These are phyloP conservation scores for Peronospora destructor DNA, from an alignment of 352 stramenopile species.

Conservation along the genomic window DNA sequence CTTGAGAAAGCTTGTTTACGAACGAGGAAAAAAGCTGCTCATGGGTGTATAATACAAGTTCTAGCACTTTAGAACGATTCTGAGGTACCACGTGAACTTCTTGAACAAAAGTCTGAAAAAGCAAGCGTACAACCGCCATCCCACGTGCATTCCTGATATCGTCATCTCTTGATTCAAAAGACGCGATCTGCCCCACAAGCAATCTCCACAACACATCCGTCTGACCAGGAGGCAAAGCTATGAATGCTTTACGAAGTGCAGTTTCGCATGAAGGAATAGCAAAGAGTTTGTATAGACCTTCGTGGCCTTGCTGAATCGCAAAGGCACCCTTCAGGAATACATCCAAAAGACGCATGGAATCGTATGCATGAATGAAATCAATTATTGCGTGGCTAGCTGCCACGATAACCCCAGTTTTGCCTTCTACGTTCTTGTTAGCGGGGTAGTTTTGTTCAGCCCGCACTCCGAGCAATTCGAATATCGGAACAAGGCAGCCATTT, in stretches of 20 bases:
- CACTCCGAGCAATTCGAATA: constrained; percentile 52
- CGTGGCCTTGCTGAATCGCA: constrained; percentile 22
- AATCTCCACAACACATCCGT: constrained; percentile 70
- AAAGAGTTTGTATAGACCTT: constrained; percentile 52
- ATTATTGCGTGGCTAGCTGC: constrained; percentile 39
- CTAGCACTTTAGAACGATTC: constrained; percentile 54
- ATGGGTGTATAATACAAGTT: constrained; percentile 44
- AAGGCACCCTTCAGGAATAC: constrained; percentile 40
- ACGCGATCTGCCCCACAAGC: constrained; percentile 46
- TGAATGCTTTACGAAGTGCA: constrained; percentile 58
- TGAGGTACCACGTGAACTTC: constrained; percentile 77
- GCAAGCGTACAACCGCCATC: constrained; percentile 53
- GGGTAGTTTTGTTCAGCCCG: constrained; percentile 16
- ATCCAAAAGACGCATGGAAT: constrained; percentile 81
- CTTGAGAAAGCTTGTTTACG: constrained; percentile 14
- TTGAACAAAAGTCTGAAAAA: constrained; percentile 72
- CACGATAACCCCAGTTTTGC: not conserved
- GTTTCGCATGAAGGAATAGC: constrained; percentile 34
- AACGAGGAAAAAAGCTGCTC: constrained; percentile 44
- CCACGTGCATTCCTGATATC: constrained; percentile 8
- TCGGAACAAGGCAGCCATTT: constrained; percentile 47
- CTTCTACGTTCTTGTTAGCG: not conserved
- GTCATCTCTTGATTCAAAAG: constrained; percentile 15
- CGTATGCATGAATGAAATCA: constrained; percentile 63
- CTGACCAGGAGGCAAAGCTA: constrained; percentile 68